Evolutionary conservation across 306 rosid genomes (phyloP), one percentile per base, ranked within the genome.

Genomic region (Cyclanthera cordifolia): DNA sequence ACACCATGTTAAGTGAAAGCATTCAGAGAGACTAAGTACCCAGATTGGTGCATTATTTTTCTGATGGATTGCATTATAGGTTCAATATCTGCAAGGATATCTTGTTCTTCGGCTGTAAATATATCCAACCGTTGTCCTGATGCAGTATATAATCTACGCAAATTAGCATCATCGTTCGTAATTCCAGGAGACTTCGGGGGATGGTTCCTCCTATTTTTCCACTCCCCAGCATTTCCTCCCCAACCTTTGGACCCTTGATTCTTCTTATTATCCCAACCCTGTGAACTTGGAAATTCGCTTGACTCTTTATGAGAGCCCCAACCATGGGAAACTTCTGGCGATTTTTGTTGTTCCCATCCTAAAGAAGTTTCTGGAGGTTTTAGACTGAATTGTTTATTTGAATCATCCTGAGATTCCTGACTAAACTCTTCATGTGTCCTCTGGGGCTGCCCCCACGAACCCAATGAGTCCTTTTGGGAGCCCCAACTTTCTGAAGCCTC

Each of bases 51-150:
- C 90, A 93, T 87, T 41, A 90, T 87, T 72, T 85, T 79, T 57
- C 91, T 84, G 52, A 90, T 83, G 21, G 85, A 77, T 67, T 75
- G 89, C 85, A 90, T 80, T 51, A 83, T 57, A 2, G 93, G 83
- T 32, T 90, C 95, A 25, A 89, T 58, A 46, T 77, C 84, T 45
- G 82, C 69, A 69, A 83, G 87, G 71, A 82, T 55, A 51, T 77
- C 91, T 67, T 87, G 90, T 74, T 93, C 99, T 55, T 88, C 96
- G 21, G 96, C 53, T 5, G 96, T 78, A 78, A 82, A 93, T 7
- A 82, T 72, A 73, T 87, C 96, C 56, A 85, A 68, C 72, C 96
- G 78, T 41, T 71, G 92, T 64, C 85, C 74, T 8, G 88, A 82
- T 37, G 75, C 78, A 8, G 87, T 85, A 21, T 1, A 78, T 25